A percentile compares a stretch with the other conserved stretches of the same genome.
These are phyloP conservation scores for Pyricularia pennisetigena DNA, from an alignment of 2,329 filamentous ascomycete species.

Conservation along the genomic window DNA sequence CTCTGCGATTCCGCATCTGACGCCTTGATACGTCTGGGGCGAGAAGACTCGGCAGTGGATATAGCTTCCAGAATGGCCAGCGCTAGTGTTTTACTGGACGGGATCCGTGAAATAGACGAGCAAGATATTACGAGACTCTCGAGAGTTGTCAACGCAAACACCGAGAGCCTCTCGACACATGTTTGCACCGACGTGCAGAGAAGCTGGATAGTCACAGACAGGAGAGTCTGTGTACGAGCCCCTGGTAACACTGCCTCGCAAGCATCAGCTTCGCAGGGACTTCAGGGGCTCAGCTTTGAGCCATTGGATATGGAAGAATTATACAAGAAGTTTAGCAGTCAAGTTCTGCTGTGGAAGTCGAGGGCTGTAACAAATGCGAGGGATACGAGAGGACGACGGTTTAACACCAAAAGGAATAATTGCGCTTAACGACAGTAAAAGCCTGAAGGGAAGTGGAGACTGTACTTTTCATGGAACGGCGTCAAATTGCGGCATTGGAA, in stretches of 20 bases:
- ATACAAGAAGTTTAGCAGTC: background rate
- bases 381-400: background rate
- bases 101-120: background rate
- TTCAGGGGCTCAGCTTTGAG: slow-evolving; percentile 12
- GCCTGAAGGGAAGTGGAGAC: background rate
- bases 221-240: slow-evolving; percentile 13
- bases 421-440: background rate
- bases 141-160: slow-evolving; percentile 17
- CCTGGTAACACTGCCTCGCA: slow-evolving; percentile 8
- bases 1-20: slow-evolving; percentile 2
- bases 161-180: slow-evolving; percentile 28
- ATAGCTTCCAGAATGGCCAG: background rate
- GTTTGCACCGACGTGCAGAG: slow-evolving; percentile 33
- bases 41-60: background rate
- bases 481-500: background rate
- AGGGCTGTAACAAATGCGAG: background rate
- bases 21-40: background rate
- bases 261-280: slow-evolving; percentile 1
- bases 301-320: slow-evolving; percentile 21
- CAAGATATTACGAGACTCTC: background rate
- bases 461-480: background rate
- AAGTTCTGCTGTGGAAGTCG: background rate
- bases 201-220: slow-evolving; percentile 27
- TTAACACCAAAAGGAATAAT: background rate
- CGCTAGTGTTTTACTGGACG: slow-evolving; percentile 6